phyloP scores from a whole-genome alignment of 768 basidiomycete genomes.

The Amanita thiersii region DNA sequence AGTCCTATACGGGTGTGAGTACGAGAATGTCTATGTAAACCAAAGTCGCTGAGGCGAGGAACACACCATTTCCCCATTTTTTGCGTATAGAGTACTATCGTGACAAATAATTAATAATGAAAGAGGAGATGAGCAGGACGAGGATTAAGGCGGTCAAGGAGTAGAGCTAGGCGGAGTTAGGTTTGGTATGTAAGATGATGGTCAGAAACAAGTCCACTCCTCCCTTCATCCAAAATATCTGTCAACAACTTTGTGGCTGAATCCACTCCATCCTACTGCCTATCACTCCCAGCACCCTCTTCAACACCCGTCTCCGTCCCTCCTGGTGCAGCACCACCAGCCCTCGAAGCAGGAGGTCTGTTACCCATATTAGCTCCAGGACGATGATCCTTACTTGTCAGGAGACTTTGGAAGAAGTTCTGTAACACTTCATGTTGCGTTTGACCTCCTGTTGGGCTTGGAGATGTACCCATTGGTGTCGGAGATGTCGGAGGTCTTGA shows the following conservation, averaged over 20 bases:
- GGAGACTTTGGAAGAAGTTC: conserved; percentile 79
- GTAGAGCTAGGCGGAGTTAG: background rate
- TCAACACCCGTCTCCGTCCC: background rate
- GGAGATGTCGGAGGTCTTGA: conserved; percentile 33
- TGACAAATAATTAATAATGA: conserved; percentile 16
- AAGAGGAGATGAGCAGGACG: background rate
- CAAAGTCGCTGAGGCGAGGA: conserved; percentile 1
- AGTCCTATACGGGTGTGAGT: conserved; percentile 41
- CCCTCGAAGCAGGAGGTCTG: conserved; percentile 18
- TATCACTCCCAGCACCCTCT: conserved; percentile 4
- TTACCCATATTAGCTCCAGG: conserved; percentile 11
- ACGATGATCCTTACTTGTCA: conserved; percentile 69
- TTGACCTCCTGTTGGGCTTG: conserved; percentile 35
- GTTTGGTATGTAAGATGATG: background rate
- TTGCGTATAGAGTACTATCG: conserved; percentile 14
- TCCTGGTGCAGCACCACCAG: conserved; percentile 13
- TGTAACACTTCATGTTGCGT: conserved; percentile 79
- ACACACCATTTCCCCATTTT: conserved; percentile 39
- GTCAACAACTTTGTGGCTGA: conserved; percentile 25
- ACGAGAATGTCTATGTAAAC: conserved; percentile 11
- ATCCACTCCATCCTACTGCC: conserved; percentile 14
- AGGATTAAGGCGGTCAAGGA: background rate
- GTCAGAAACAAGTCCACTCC: conserved; percentile 14
- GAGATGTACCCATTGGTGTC: conserved; percentile 14
- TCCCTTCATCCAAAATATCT: conserved; percentile 20